Evolutionary conservation across 208 protist species (phyloP).

Genomic region (Strigomonas galati): DNA sequence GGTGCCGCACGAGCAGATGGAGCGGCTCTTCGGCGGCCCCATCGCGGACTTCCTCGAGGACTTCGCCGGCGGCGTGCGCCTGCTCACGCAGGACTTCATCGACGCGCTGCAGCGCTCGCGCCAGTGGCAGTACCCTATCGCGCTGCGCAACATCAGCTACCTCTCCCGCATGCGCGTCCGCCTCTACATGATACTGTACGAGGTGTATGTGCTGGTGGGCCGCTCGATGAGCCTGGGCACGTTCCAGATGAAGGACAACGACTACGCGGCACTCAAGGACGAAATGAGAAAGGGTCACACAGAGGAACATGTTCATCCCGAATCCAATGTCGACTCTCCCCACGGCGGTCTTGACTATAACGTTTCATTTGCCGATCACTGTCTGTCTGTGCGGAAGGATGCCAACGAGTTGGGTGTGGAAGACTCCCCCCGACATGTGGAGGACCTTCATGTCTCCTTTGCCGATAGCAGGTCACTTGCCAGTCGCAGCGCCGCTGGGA

Average conservation of each 20-base stretch:
- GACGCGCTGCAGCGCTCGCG: constrained; percentile 28
- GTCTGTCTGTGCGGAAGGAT: background rate
- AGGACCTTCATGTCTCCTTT: constrained; percentile 20
- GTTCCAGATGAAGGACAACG: constrained; percentile 15
- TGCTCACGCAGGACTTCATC: constrained; percentile 35
- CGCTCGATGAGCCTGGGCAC: constrained; percentile 15
- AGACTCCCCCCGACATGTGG: too few relatives aligned
- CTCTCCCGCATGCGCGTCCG: constrained; percentile 25
- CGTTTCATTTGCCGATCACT: constrained; percentile 3
- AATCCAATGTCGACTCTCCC: background rate
- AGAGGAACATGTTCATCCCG: background rate
- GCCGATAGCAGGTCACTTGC: constrained; percentile 10
- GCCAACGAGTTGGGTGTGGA: background rate
- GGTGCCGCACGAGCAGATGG: background rate
- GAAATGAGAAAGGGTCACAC: constrained; percentile 4
- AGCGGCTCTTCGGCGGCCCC: constrained; percentile 17
- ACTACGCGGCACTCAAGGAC: constrained; percentile 22
- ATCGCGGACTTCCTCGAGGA: constrained; percentile 27
- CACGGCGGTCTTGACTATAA: background rate
- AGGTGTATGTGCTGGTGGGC: constrained; percentile 26
- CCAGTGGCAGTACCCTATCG: constrained; percentile 28
- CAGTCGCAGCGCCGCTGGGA: constrained; percentile 10
- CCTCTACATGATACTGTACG: constrained; percentile 24
- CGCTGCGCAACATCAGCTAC: constrained; percentile 25
- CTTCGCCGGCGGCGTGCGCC: constrained; percentile 21